These are phyloP conservation scores for Suillus decipiens DNA, from an alignment of 768 basidiomycete genomes.

Conservation along the genomic window DNA sequence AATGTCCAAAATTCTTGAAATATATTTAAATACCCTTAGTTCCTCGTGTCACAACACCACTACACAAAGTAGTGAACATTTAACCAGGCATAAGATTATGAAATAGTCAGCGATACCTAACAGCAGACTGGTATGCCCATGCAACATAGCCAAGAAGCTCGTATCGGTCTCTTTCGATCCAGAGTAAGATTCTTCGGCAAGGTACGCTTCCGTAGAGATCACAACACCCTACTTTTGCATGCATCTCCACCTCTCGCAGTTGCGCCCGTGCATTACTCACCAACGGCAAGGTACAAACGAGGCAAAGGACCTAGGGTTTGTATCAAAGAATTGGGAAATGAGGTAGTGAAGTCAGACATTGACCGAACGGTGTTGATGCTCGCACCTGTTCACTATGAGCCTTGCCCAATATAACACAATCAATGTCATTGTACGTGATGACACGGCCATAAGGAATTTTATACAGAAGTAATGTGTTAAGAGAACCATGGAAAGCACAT, in stretches of 20 bases:
- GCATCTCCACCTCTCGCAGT: constrained; percentile 37
- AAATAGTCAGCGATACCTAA: not conserved
- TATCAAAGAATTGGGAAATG: constrained; percentile 35
- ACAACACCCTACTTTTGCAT: constrained; percentile 52
- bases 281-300: constrained; percentile 60
- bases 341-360: not conserved
- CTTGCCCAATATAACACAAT: constrained; percentile 30
- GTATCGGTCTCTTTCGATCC: not conserved
- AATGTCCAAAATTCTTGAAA: not conserved
- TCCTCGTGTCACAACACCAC: not conserved
- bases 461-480: constrained; percentile 50
- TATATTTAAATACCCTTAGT: not conserved
- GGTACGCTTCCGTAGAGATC: constrained; percentile 46
- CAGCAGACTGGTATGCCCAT: not conserved
- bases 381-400: constrained; percentile 63
- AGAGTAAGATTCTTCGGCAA: constrained; percentile 30
- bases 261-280: constrained; percentile 55
- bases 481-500: constrained; percentile 24
- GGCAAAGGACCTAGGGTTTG: constrained; percentile 55
- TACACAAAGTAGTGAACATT: not conserved
- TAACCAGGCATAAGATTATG: not conserved
- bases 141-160: not conserved
- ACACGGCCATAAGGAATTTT: constrained; percentile 52
- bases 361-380: not conserved
- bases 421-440: constrained; percentile 52